Evolutionary conservation across 768 basidiomycete species (phyloP), one percentile per base, ranked within the genome.

Genomic region (Mrakia blollopis): DNA sequence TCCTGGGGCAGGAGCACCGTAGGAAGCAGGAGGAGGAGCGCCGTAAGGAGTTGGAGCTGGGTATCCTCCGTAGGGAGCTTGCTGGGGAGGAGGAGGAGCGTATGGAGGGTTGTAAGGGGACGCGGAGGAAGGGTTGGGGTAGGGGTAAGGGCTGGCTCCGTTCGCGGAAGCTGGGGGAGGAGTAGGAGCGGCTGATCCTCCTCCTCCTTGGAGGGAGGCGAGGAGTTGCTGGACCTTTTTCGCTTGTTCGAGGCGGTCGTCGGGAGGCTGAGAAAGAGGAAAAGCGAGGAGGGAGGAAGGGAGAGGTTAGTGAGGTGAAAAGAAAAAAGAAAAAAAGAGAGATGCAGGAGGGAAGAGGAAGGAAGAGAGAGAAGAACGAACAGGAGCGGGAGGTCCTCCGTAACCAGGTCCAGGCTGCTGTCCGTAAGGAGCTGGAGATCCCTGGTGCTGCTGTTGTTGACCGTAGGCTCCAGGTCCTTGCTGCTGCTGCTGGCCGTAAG

Each of bases 161-260:
- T 60, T 25, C n/a, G 73, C 28, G 39, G 75, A n/a, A 35, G 62
- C 44, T 44, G 75, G 35, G 11, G 78, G 61, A 35, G 71, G 68
- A 62, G 69, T 16, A 23, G 60, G 39, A 10, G 78, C 35, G 32
- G 73, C 39, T 23, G 32, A 67, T 8, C 52, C 77, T 44, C 44
- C 72, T n/a, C 71, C 75, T 21, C 61, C 61, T 44, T 62, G 60
- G 28, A 81, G 75, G 2, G 63, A 72, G 8, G 77, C 76, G 52
- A 81, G 79, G 10, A 81, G 76, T 37, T 81, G 75, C 69, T 83
- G 82, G 8, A 83, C 81, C 74, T 81, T 81, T 6, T 80, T 74
- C 79, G 82, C 82, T 86, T 94, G 91, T 81, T 95, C 93, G 28
- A 95, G 85, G 18, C 93, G 90, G 70, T 94, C 92, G 76, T 94